A percentile compares a stretch with the other conserved stretches of the same genome.
phyloP scores from a whole-genome alignment of 2,329 filamentous ascomycete genomes.

The Fusarium chlamydosporum region DNA sequence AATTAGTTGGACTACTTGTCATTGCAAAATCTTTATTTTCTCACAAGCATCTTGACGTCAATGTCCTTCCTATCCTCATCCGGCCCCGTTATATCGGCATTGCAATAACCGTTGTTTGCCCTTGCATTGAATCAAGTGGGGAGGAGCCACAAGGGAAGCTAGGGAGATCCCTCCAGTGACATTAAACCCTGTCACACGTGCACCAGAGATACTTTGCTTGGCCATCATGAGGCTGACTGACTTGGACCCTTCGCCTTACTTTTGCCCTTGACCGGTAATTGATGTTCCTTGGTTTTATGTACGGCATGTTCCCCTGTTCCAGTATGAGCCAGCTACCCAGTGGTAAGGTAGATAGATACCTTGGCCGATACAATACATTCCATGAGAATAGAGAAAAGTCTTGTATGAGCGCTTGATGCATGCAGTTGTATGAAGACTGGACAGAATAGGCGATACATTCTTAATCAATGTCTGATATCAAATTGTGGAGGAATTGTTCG shows the following conservation, averaged over 20 bases:
- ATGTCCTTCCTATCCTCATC: neutral
- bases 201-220: neutral
- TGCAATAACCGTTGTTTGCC: slow-evolving; percentile 17
- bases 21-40: neutral
- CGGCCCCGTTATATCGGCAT: slow-evolving; percentile 30
- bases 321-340: no score
- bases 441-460: no score
- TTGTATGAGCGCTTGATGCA: no score
- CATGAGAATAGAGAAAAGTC: no score
- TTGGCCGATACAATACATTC: no score
- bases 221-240: slow-evolving; percentile 4
- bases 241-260: neutral
- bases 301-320: no score
- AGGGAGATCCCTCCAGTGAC: slow-evolving; percentile 32
- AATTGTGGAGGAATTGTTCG: no score
- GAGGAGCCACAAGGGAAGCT: slow-evolving; percentile 6
- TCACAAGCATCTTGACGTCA: neutral
- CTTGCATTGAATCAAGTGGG: slow-evolving; percentile 32
- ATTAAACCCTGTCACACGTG: slow-evolving; percentile 31
- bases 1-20: neutral
- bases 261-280: neutral
- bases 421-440: no score
- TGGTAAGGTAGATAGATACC: no score
- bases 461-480: no score
- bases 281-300: neutral